Evolutionary conservation across 1,139 yeast genomes (phyloP).

Genomic region (Pichia sp.): DNA sequence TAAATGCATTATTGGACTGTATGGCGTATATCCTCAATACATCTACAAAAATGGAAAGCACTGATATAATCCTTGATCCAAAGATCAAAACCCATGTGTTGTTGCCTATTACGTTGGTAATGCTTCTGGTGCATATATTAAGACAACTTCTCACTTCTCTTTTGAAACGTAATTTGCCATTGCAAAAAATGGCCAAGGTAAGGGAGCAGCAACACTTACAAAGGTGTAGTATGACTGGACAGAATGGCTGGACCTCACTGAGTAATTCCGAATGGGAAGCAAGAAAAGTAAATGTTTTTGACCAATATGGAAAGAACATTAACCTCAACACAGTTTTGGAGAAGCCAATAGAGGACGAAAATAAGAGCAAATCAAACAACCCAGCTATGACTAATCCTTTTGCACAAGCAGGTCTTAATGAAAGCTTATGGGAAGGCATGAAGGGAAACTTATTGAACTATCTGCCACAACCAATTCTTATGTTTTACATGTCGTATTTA

Average conservation of each 20-base stretch:
- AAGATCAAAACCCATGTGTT: slow-evolving; percentile 85
- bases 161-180: slow-evolving; percentile 50
- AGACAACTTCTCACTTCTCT: slow-evolving; percentile 51
- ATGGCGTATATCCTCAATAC: no score
- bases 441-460: slow-evolving; percentile 78
- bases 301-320: slow-evolving; percentile 27
- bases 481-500: slow-evolving; percentile 95
- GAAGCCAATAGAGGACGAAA: slow-evolving; percentile 10
- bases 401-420: slow-evolving; percentile 66
- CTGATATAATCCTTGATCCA: slow-evolving; percentile 70
- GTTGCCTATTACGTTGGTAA: slow-evolving; percentile 81
- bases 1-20: no score
- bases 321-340: slow-evolving; percentile 17
- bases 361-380: neutral
- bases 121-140: slow-evolving; percentile 85
- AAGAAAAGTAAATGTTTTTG: slow-evolving; percentile 3
- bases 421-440: slow-evolving; percentile 71
- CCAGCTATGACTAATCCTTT: slow-evolving; percentile 46
- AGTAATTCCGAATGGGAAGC: slow-evolving; percentile 19
- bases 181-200: slow-evolving; percentile 40
- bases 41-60: slow-evolving; percentile 31
- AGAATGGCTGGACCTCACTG: slow-evolving; percentile 9
- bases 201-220: slow-evolving; percentile 62
- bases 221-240: slow-evolving; percentile 33
- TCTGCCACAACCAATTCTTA: slow-evolving; percentile 86